Evolutionary conservation across 2,329 filamentous ascomycete species (phyloP).

Genomic region (Leptographium radiaticola): DNA sequence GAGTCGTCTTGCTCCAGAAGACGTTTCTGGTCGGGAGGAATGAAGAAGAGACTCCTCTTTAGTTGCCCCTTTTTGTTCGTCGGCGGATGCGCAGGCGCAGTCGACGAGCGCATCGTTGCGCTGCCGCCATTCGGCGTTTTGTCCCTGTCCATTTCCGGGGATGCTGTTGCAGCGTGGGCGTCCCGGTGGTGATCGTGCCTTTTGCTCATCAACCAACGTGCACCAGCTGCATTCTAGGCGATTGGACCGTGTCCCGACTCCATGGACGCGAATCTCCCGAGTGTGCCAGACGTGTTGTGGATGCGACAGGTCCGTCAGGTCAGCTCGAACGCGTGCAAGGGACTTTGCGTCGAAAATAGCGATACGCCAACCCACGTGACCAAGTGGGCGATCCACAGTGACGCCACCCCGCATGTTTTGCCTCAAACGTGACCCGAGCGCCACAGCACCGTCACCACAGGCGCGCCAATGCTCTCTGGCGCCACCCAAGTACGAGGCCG

Average conservation of each 20-base stretch:
- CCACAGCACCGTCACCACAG: background rate
- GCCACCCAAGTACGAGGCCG: too few relatives aligned
- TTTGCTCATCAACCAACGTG: background rate
- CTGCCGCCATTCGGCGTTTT: background rate
- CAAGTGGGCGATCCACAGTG: too few relatives aligned
- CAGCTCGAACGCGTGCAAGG: background rate
- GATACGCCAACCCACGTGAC: background rate
- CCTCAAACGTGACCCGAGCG: background rate
- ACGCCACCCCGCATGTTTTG: background rate
- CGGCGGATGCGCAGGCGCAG: background rate
- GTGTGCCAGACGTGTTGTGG: too few relatives aligned
- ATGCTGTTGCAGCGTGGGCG: background rate
- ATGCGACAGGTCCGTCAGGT: too few relatives aligned
- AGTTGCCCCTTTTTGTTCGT: constrained; percentile 3
- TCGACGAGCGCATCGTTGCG: background rate
- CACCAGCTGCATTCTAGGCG: background rate
- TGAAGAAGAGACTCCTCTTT: constrained; percentile 16
- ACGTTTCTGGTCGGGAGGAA: constrained; percentile 25
- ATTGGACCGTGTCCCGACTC: too few relatives aligned
- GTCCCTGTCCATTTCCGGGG: background rate
- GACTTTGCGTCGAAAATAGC: background rate
- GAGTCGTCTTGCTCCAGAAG: constrained; percentile 19
- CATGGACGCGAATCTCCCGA: too few relatives aligned
- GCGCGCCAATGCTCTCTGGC: background rate
- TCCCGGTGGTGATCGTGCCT: background rate